Percentiles rank a stretch among this genome's conserved stretches.
Conservation (phyloP, 2,329 filamentous ascomycete genomes). For the Colletotrichum lini region DNA sequence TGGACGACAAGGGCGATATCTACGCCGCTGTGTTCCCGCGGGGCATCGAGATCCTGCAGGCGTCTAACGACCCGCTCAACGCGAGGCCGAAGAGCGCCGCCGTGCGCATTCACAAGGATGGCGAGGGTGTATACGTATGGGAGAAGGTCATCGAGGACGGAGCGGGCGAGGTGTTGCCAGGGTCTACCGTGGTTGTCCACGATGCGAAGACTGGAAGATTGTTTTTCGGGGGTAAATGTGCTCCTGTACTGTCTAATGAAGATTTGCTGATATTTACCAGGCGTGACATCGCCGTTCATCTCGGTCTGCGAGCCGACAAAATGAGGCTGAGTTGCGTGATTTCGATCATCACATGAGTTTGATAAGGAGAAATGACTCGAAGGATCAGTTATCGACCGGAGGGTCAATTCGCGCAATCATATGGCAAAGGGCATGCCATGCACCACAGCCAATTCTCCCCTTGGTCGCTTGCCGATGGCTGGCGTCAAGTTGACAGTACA, state of each 20-base stretch:
- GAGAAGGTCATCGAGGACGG: conserved; percentile 49
- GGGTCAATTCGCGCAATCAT: neutral
- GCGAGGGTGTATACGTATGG: conserved; percentile 40
- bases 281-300: conserved; percentile 45
- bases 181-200: conserved; percentile 46
- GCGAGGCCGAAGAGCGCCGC: conserved; percentile 40
- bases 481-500: no score
- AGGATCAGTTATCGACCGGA: neutral
- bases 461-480: neutral
- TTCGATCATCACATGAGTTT: neutral
- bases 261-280: conserved; percentile 24
- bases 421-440: neutral
- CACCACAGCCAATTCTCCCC: neutral
- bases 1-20: conserved; percentile 47
- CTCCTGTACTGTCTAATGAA: neutral
- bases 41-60: conserved; percentile 36
- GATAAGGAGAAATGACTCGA: neutral
- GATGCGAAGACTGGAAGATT: conserved; percentile 48
- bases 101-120: conserved; percentile 44
- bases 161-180: conserved; percentile 45
- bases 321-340: neutral
- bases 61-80: conserved; percentile 44
- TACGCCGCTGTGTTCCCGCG: conserved; percentile 46
- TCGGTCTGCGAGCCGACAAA: conserved; percentile 43
- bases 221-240: conserved; percentile 47